These are phyloP conservation scores for Saposhnikovia divaricata DNA, from an alignment of 129 eudicot genomes.

Conservation along the genomic window DNA sequence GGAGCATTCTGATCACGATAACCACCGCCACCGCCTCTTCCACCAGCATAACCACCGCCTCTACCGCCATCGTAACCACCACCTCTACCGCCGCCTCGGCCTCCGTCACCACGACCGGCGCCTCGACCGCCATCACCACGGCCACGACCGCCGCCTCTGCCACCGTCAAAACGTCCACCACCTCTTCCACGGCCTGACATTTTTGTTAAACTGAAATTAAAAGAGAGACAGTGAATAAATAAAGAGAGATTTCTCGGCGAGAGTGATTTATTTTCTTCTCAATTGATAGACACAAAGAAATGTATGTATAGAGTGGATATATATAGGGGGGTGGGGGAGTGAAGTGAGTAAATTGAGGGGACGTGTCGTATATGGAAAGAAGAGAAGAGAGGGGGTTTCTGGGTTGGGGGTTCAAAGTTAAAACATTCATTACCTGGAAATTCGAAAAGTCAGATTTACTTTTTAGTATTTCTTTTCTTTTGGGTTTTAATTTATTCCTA, in stretches of 20 bases:
- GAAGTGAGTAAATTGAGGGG: neutral
- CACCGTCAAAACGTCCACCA: constrained; percentile 14
- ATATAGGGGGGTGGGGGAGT: neutral
- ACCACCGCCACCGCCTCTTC: constrained; percentile 9
- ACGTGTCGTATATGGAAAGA: neutral
- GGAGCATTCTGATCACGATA: neutral
- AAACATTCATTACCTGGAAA: neutral
- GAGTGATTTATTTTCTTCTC: too few species aligned
- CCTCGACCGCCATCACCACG: neutral
- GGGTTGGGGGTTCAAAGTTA: neutral
- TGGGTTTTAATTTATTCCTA: too few species aligned
- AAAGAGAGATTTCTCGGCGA: too few species aligned
- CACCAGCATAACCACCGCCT: neutral
- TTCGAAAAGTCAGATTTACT: neutral
- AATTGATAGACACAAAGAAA: too few species aligned
- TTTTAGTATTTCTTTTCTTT: neutral
- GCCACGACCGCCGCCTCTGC: constrained; percentile 4
- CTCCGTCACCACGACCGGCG: constrained; percentile 3
- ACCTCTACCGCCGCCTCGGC: neutral
- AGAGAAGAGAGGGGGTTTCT: neutral
- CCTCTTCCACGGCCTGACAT: constrained; percentile 19
- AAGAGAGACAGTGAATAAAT: neutral
- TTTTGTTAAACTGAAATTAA: too few species aligned
- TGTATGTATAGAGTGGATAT: neutral
- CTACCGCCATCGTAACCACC: neutral